Evolutionary conservation across 1,139 yeast genomes (phyloP).

Genomic region (Lodderomyces orthopsilosis): DNA sequence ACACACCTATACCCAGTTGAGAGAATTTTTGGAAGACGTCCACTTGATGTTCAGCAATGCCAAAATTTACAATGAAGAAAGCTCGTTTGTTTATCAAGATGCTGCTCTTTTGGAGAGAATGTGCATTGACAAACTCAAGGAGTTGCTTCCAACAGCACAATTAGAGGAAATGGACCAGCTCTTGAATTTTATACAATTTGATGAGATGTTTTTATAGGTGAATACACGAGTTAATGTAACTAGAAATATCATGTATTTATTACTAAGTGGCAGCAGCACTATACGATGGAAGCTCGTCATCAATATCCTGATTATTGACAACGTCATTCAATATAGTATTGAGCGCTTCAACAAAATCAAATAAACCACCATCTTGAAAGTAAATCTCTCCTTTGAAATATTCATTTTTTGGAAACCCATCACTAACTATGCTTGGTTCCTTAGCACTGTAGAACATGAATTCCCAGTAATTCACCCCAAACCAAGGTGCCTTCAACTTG

Average conservation of each 20-base stretch:
- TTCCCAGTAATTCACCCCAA: constrained; percentile 53
- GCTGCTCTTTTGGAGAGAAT: constrained; percentile 63
- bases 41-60: constrained; percentile 83
- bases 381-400: constrained; percentile 37
- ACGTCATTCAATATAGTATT: constrained; percentile 29
- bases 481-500: constrained; percentile 50
- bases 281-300: constrained; percentile 47
- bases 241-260: neutral
- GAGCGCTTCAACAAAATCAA: constrained; percentile 32
- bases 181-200: constrained; percentile 51
- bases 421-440: constrained; percentile 30
- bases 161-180: constrained; percentile 29
- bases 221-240: neutral
- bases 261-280: constrained; percentile 4
- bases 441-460: constrained; percentile 37
- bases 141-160: constrained; percentile 22
- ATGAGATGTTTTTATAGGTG: constrained; percentile 29
- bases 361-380: constrained; percentile 51
- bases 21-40: constrained; percentile 68
- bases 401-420: constrained; percentile 42
- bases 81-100: constrained; percentile 77
- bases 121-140: constrained; percentile 34
- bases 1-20: constrained; percentile 50
- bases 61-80: constrained; percentile 83
- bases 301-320: constrained; percentile 37